A percentile compares a stretch with the other conserved stretches of the same genome.
Evolutionary conservation across 2,329 filamentous ascomycete genomes (phyloP).

Genomic region (Penicillium sp.): DNA sequence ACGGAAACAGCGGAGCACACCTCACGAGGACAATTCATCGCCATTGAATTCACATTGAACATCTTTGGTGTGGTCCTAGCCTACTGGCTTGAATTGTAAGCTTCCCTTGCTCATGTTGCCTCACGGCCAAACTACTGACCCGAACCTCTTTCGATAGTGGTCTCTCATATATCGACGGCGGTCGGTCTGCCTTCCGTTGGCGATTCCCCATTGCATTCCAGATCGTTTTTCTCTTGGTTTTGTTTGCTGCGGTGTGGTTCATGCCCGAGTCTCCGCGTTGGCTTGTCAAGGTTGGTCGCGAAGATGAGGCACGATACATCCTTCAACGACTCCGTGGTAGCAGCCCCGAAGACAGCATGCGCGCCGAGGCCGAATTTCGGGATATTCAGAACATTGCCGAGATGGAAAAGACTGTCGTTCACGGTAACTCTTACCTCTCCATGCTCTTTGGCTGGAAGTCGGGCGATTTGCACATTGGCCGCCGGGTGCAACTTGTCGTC

Average conservation of each 20-base stretch:
- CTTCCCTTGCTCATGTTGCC: slow-evolving; percentile 1
- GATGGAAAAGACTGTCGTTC: slow-evolving; percentile 53
- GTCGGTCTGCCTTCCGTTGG: slow-evolving; percentile 56
- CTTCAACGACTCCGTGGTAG: slow-evolving; percentile 58
- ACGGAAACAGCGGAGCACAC: slow-evolving; percentile 64
- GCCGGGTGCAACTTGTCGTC: slow-evolving; percentile 63
- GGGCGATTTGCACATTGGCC: slow-evolving; percentile 59
- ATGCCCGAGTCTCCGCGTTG: slow-evolving; percentile 59
- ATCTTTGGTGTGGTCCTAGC: slow-evolving; percentile 62
- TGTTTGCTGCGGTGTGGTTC: slow-evolving; percentile 56
- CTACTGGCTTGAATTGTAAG: slow-evolving; percentile 55
- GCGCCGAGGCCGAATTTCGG: slow-evolving; percentile 58
- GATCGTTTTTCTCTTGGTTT: slow-evolving; percentile 56
- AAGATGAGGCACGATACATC: slow-evolving; percentile 62
- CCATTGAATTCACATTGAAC: slow-evolving; percentile 67
- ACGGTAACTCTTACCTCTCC: slow-evolving; percentile 52
- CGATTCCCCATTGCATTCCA: slow-evolving; percentile 66
- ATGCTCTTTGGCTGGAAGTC: slow-evolving; percentile 65
- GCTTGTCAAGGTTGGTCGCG: slow-evolving; percentile 59
- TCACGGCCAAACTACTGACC: too few species aligned
- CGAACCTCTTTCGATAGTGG: slow-evolving; percentile 34
- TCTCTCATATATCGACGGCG: slow-evolving; percentile 55
- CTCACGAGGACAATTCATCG: slow-evolving; percentile 62
- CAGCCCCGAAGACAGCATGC: slow-evolving; percentile 46
- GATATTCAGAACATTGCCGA: slow-evolving; percentile 61